Conservation (phyloP, 805 yeast genomes). For the Pichia thaimueangensis region DNA sequence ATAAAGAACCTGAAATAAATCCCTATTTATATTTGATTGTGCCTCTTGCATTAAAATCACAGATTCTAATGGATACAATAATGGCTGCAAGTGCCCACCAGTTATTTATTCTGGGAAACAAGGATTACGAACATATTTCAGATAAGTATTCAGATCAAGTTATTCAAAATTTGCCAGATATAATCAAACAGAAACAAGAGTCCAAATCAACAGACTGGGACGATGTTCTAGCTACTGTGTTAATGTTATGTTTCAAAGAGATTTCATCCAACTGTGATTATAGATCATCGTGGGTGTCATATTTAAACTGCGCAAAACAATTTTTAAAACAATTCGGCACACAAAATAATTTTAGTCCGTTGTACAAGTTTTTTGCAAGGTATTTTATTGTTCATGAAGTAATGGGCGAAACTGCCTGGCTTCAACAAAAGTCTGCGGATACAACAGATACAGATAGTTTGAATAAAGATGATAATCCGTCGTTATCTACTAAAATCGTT, state of each 20-base stretch:
- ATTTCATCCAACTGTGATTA: conserved; percentile 36
- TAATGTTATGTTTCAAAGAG: conserved; percentile 36
- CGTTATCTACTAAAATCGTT: neutral
- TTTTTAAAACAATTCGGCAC: conserved; percentile 26
- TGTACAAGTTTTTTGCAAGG: conserved; percentile 32
- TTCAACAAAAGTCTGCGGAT: conserved; percentile 17
- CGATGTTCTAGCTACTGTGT: conserved; percentile 34
- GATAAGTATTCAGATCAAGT: conserved; percentile 26
- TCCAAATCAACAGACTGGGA: conserved; percentile 31
- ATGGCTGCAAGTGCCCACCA: conserved; percentile 35
- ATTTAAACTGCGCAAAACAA: conserved; percentile 34
- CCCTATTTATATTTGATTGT: conserved; percentile 35
- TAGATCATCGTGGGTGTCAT: conserved; percentile 33
- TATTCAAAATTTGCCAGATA: conserved; percentile 26
- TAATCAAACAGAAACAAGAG: conserved; percentile 25
- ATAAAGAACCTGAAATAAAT: conserved; percentile 25
- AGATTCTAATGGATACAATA: conserved; percentile 30
- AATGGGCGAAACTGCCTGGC: conserved; percentile 40
- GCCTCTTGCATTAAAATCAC: conserved; percentile 32
- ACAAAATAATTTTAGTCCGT: conserved; percentile 25
- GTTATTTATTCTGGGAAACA: conserved; percentile 26
- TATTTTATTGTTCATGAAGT: conserved; percentile 38
- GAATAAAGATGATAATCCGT: neutral
- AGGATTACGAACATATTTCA: conserved; percentile 25
- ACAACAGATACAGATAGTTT: neutral